Conservation (phyloP, 1,139 yeast species). For the Candida sp. region DNA sequence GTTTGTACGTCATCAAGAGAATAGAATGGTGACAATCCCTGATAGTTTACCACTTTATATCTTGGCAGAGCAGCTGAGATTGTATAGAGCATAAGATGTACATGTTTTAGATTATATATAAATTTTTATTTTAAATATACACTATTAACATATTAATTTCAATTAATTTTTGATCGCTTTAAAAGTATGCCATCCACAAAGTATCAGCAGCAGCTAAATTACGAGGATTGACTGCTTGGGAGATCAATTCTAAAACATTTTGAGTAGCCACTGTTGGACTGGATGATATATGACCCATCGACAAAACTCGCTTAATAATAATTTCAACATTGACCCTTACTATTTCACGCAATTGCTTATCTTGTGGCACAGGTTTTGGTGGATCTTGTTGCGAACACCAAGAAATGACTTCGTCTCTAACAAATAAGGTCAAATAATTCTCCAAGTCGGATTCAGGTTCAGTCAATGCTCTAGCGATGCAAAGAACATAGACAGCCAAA, state of each 20-base stretch:
- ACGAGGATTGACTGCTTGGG: constrained; percentile 95
- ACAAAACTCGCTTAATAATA: constrained; percentile 64
- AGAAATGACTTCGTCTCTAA: constrained; percentile 89
- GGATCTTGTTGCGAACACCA: constrained; percentile 94
- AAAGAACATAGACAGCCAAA: constrained; percentile 78
- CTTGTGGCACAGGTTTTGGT: constrained; percentile 62
- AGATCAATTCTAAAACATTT: constrained; percentile 83
- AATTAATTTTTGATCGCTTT: constrained; percentile 6
- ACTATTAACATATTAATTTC: background rate
- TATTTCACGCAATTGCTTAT: constrained; percentile 80
- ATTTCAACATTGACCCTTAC: constrained; percentile 87
- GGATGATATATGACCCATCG: constrained; percentile 76
- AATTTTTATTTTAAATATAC: background rate
- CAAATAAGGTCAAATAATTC: constrained; percentile 85
- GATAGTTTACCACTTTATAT: background rate
- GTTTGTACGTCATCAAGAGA: background rate
- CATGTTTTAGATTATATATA: background rate
- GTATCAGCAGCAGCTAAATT: constrained; percentile 91
- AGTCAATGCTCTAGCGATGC: constrained; percentile 82
- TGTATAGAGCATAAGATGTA: constrained; percentile 1
- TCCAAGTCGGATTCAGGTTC: constrained; percentile 91
- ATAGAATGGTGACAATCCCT: background rate
- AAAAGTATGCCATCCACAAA: constrained; percentile 94
- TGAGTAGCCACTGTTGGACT: constrained; percentile 86
- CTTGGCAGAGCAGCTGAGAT: constrained; percentile 1